phyloP scores from a whole-genome alignment of 306 rosid genomes.

The Rosa persica region DNA sequence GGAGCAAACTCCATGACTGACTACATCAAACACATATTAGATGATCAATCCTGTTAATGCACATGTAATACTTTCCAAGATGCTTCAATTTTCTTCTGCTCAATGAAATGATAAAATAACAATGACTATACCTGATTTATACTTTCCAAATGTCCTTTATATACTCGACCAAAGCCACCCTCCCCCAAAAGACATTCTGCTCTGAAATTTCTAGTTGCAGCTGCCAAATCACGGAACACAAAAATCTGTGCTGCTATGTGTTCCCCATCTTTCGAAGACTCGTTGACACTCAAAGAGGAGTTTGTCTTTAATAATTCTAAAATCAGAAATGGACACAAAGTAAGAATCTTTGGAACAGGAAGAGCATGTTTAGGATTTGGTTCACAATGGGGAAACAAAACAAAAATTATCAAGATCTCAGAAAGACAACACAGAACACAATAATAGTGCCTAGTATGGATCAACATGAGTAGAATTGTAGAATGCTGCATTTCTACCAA shows the following conservation, averaged over 20 bases:
- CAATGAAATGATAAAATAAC: background rate
- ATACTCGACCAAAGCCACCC: slow-evolving; percentile 94
- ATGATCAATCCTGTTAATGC: background rate
- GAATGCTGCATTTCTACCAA: background rate
- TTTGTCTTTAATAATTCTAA: slow-evolving; percentile 55
- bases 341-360: slow-evolving; percentile 1
- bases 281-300: slow-evolving; percentile 49
- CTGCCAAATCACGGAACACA: slow-evolving; percentile 82
- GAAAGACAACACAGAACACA: slow-evolving; percentile 1
- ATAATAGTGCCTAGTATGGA: background rate
- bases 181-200: slow-evolving; percentile 83
- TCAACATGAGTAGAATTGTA: slow-evolving; percentile 3
- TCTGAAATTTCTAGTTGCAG: slow-evolving; percentile 87
- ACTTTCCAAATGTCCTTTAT: slow-evolving; percentile 76
- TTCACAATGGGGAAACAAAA: background rate
- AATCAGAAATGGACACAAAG: slow-evolving; percentile 17
- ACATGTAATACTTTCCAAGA: background rate
- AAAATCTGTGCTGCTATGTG: slow-evolving; percentile 85
- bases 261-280: slow-evolving; percentile 54
- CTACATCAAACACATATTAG: background rate
- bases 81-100: background rate
- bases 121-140: slow-evolving; percentile 60
- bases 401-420: background rate
- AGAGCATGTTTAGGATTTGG: background rate
- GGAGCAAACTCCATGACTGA: slow-evolving; percentile 21